Base-by-base conservation (phyloP, 768 basidiomycete species). In the Obba rivulosa region DNA sequence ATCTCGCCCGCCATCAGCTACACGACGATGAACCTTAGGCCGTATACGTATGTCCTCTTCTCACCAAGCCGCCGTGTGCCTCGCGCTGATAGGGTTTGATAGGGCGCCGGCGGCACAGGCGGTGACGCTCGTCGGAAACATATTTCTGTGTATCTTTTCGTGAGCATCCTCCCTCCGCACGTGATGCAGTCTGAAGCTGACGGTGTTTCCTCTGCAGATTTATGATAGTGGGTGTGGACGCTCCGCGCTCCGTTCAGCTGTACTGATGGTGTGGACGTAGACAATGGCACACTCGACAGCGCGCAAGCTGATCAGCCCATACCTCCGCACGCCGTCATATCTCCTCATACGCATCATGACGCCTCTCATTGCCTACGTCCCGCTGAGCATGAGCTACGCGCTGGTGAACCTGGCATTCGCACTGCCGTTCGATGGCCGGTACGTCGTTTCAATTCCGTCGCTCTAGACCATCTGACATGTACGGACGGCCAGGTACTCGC, bases 341-440 rank as follows among this genome's bases (percentile, higher is more conserved):
- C 51, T 74, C 39, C 49, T 41, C 1, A 59, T 72, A 21, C 66
- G 73, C 17, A 21, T 73, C 7, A 25, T 60, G 28, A 56, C 63
- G 1, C 73, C 74, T 0, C 28, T 71, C 17, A 34, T 66, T 20
- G 50, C 58, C 8, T 74, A 73, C 57, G 46, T 70, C 34, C 61
- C 67, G 37, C 51, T 75, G 10, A 67, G 69, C 17, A 56, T 74
- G 53, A 64, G 66, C 54, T 74, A 72, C 56, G 59, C 72, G n/a
- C 69, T 70, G 54, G 54, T 76, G 56, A 68, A 62, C 55, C 57
- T 76, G 31, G 70, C 72, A 2, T 76, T 72, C 63, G 60, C 67
- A 20, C 57, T 73, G 13, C 68, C 70, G n/a, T 70, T 74, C 38
- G 68, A 56, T 20, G 69, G 69, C 1, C 67, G 69, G 57, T 69